Evolutionary conservation across 2,329 filamentous ascomycete genomes (phyloP).

Genomic region (Aspergillus sp.): DNA sequence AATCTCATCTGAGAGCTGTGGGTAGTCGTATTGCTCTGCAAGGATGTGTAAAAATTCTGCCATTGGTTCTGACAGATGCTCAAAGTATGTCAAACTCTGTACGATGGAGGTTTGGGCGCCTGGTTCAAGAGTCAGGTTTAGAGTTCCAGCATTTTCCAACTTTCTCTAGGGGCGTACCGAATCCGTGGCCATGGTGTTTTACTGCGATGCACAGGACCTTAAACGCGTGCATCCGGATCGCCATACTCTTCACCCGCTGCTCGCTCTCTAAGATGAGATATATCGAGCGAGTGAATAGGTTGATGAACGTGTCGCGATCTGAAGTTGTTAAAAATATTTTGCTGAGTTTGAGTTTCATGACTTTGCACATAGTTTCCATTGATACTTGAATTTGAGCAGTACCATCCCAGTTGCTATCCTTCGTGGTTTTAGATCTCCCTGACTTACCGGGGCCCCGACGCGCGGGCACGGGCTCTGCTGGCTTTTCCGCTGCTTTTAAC

Average conservation of each 20-base stretch:
- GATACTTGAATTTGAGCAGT: slow-evolving; percentile 82
- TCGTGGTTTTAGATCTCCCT: slow-evolving; percentile 67
- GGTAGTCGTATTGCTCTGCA: slow-evolving; percentile 95
- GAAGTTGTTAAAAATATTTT: slow-evolving; percentile 96
- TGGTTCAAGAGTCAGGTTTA: slow-evolving; percentile 39
- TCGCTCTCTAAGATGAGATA: slow-evolving; percentile 95
- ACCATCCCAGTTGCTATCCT: slow-evolving; percentile 84
- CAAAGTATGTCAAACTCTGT: slow-evolving; percentile 96
- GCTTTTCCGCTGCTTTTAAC: slow-evolving; percentile 87
- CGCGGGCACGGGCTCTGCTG: slow-evolving; percentile 67
- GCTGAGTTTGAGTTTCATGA: slow-evolving; percentile 85
- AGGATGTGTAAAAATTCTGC: slow-evolving; percentile 96
- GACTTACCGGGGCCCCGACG: slow-evolving; percentile 73
- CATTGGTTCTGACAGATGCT: slow-evolving; percentile 98
- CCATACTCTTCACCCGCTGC: slow-evolving; percentile 81
- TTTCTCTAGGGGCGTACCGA: slow-evolving; percentile 57
- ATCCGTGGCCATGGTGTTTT: slow-evolving; percentile 96
- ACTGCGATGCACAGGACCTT: slow-evolving; percentile 95
- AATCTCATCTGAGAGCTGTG: slow-evolving; percentile 90
- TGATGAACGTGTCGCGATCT: slow-evolving; percentile 91
- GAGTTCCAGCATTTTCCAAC: background rate
- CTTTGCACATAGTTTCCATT: slow-evolving; percentile 92
- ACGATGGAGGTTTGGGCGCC: slow-evolving; percentile 97
- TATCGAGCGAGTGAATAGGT: slow-evolving; percentile 85
- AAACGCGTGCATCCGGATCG: slow-evolving; percentile 94